Conservation (phyloP, 1,284 basidiomycete genomes). For the Naganishia cerealis region DNA sequence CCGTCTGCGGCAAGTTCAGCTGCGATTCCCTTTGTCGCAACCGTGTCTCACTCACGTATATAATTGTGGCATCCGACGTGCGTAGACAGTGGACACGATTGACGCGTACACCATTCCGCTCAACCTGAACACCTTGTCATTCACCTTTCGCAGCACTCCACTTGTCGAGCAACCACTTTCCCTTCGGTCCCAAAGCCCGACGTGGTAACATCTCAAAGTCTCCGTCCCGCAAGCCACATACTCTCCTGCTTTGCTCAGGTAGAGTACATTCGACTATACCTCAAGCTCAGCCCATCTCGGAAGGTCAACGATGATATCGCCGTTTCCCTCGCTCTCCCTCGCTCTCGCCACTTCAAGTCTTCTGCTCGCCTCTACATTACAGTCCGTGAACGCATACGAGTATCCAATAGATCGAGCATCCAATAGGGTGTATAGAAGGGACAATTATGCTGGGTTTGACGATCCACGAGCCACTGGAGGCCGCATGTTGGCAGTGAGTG, state of each 20-base stretch:
- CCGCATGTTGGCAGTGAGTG: constrained; percentile 30
- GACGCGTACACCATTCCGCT: background rate
- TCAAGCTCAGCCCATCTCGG: background rate
- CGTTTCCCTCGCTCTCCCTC: background rate
- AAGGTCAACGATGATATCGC: background rate
- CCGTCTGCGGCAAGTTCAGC: background rate
- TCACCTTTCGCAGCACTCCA: background rate
- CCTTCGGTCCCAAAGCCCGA: background rate
- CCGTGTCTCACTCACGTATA: background rate
- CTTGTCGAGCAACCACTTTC: background rate
- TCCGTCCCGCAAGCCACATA: background rate
- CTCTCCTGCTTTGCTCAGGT: background rate
- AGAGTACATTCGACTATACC: background rate
- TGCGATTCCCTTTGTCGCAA: background rate
- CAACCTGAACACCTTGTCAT: background rate
- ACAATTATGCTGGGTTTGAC: constrained; percentile 21
- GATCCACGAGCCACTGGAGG: constrained; percentile 30
- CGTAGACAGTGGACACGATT: background rate
- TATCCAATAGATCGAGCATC: background rate
- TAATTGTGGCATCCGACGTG: background rate
- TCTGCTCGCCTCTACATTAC: background rate
- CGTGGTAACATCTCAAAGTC: background rate
- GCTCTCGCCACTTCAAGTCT: background rate
- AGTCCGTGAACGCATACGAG: background rate
- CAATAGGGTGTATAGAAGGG: background rate